Conservation (phyloP, 129 eudicot species). For the Flaveria bidentis region DNA sequence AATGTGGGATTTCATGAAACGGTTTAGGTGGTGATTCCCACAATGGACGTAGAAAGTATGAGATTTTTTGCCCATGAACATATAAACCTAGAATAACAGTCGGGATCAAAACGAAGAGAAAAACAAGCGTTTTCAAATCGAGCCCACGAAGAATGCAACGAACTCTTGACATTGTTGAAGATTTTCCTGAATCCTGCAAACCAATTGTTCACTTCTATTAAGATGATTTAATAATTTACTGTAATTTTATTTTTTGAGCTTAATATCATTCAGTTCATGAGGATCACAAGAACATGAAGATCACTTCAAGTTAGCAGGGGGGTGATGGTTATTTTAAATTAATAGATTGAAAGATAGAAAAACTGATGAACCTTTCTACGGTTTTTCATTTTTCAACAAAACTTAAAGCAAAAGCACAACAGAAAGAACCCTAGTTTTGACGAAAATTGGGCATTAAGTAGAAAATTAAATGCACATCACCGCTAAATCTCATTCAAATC, state of each 20-base stretch:
- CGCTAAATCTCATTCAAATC: not conserved
- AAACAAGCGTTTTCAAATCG: conserved; percentile 57
- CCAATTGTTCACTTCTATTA: not conserved
- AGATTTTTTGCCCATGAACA: conserved; percentile 73
- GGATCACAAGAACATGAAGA: not conserved
- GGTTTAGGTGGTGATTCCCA: conserved; percentile 95
- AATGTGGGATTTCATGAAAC: conserved; percentile 76
- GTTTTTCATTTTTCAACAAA: conserved; percentile 3
- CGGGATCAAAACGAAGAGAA: conserved; percentile 58
- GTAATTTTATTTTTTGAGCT: not conserved
- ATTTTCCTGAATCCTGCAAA: conserved; percentile 61
- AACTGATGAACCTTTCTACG: not conserved
- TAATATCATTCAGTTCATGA: not conserved
- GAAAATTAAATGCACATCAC: not conserved
- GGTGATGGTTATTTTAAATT: not conserved
- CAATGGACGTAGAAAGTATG: conserved; percentile 79
- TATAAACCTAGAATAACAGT: conserved; percentile 46
- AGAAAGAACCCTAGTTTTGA: conserved; percentile 10
- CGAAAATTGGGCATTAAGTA: conserved; percentile 13
- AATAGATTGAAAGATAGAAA: not conserved
- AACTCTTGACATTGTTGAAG: conserved; percentile 56
- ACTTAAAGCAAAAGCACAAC: not conserved
- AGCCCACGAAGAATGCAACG: conserved; percentile 71
- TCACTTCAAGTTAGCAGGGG: not conserved
- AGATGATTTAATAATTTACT: not conserved